A percentile compares a stretch with the other conserved stretches of the same genome.
Conservation (phyloP, 2,329 filamentous ascomycete species). For the Monilinia fructigena region DNA sequence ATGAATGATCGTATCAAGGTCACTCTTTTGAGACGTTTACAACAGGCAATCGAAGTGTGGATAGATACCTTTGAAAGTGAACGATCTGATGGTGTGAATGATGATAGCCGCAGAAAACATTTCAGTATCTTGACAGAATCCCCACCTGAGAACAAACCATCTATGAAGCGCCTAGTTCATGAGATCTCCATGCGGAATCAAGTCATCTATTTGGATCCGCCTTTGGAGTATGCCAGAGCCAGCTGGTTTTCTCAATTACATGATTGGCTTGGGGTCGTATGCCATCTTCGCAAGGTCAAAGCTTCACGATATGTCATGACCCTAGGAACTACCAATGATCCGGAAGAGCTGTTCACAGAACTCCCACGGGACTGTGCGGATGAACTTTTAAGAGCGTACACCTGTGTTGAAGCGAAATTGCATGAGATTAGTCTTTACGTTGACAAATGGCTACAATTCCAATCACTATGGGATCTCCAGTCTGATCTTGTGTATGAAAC, state of each 20-base stretch:
- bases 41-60: slow-evolving; percentile 82
- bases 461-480: slow-evolving; percentile 96
- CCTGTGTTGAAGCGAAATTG: slow-evolving; percentile 79
- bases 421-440: slow-evolving; percentile 80
- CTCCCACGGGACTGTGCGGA: slow-evolving; percentile 81
- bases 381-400: slow-evolving; percentile 76
- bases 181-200: slow-evolving; percentile 98
- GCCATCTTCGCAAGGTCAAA: slow-evolving; percentile 90
- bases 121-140: slow-evolving; percentile 45
- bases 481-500: slow-evolving; percentile 93
- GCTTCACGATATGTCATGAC: slow-evolving; percentile 93
- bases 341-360: slow-evolving; percentile 74
- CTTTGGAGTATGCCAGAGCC: slow-evolving; percentile 84
- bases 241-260: slow-evolving; percentile 94
- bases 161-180: slow-evolving; percentile 73
- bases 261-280: slow-evolving; percentile 88
- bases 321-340: slow-evolving; percentile 63
- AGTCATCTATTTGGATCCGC: slow-evolving; percentile 93
- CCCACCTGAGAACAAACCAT: slow-evolving; percentile 54
- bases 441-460: slow-evolving; percentile 97
- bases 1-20: slow-evolving; percentile 84
- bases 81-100: slow-evolving; percentile 43
- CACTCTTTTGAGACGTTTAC: slow-evolving; percentile 78
- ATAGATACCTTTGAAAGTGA: slow-evolving; percentile 76
- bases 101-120: slow-evolving; percentile 55